Conservation (phyloP, 2,329 filamentous ascomycete species). For the Chaetomium olivaceum region DNA sequence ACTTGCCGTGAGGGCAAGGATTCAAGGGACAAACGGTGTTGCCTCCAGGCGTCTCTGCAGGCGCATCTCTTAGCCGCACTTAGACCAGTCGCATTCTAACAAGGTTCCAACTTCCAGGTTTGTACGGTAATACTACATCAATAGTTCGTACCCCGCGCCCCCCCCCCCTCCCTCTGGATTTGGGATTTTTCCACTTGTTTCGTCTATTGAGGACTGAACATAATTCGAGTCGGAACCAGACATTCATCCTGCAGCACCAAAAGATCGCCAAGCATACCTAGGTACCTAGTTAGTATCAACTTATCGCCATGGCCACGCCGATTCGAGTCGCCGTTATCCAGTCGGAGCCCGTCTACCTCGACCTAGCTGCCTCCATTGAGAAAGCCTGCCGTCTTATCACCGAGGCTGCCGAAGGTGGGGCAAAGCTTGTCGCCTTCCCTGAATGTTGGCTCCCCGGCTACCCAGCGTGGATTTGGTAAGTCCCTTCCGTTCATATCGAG, state of each 20-base stretch:
- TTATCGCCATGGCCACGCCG: conserved; percentile 1
- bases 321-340: conserved; percentile 50
- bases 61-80: neutral
- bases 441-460: conserved; percentile 50
- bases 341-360: conserved; percentile 55
- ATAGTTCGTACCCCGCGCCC: neutral
- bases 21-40: no score
- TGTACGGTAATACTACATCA: neutral
- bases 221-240: no score
- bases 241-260: no score
- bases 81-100: neutral
- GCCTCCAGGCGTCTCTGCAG: no score
- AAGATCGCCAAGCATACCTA: neutral
- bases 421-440: conserved; percentile 50
- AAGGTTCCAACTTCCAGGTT: neutral
- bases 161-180: neutral
- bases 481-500: neutral
- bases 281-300: neutral
- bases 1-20: no score
- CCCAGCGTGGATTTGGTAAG: conserved; percentile 46
- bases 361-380: conserved; percentile 47
- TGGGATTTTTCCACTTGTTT: neutral
- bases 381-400: conserved; percentile 52
- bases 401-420: conserved; percentile 49
- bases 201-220: neutral